phyloP scores from a whole-genome alignment of 225 moss, liverwort and hornwort genomes.

The Polytrichum formosum region DNA sequence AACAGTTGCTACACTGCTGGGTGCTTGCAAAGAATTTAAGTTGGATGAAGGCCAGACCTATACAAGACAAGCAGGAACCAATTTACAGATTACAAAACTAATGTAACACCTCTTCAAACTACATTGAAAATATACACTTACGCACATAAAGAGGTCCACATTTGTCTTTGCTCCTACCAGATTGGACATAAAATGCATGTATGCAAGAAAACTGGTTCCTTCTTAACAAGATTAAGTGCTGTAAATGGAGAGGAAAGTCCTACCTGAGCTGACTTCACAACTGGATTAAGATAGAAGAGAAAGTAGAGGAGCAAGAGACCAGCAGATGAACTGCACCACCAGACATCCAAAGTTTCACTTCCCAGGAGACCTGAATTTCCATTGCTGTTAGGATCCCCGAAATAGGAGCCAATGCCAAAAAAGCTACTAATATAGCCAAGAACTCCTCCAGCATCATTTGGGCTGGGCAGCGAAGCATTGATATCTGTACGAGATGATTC shows the following conservation, averaged over 20 bases:
- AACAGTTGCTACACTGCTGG: slow-evolving; percentile 37
- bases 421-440: slow-evolving; percentile 72
- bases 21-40: slow-evolving; percentile 44
- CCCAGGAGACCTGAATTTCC: slow-evolving; percentile 29
- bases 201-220: too few species aligned
- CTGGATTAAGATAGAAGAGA: slow-evolving; percentile 75
- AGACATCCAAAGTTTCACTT: slow-evolving; percentile 44
- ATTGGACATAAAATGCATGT: too few species aligned
- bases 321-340: slow-evolving; percentile 86
- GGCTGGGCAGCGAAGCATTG: slow-evolving; percentile 31
- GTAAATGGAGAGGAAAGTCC: neutral
- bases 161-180: too few species aligned
- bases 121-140: too few species aligned
- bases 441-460: slow-evolving; percentile 48
- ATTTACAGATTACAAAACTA: too few species aligned
- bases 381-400: slow-evolving; percentile 41
- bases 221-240: neutral
- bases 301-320: slow-evolving; percentile 82
- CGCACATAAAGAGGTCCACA: too few species aligned
- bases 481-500: slow-evolving; percentile 25
- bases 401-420: slow-evolving; percentile 52
- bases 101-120: too few species aligned
- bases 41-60: slow-evolving; percentile 88
- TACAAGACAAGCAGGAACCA: neutral
- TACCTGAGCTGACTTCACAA: slow-evolving; percentile 78